Conservation (phyloP, 1,284 basidiomycete species). For the Puccinia coronata region DNA sequence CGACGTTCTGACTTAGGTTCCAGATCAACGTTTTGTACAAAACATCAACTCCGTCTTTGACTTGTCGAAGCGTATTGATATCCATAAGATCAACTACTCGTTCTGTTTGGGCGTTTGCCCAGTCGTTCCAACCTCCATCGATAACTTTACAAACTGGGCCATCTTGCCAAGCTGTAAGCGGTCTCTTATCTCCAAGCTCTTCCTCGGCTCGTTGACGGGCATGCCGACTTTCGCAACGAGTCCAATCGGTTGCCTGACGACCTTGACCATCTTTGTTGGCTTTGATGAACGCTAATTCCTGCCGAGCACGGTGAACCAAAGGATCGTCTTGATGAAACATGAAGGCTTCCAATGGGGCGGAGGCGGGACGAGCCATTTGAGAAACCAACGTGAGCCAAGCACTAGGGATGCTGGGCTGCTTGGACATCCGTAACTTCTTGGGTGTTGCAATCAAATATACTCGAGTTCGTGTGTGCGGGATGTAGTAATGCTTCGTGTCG, state of each 20-base stretch:
- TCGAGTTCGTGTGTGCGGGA: slow-evolving; percentile 87
- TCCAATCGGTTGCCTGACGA: slow-evolving; percentile 71
- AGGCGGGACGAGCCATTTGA: slow-evolving; percentile 76
- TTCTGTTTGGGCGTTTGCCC: slow-evolving; percentile 85
- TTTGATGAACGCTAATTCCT: slow-evolving; percentile 71
- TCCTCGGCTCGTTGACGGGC: slow-evolving; percentile 83
- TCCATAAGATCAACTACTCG: slow-evolving; percentile 93
- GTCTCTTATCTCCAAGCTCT: slow-evolving; percentile 75
- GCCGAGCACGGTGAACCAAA: slow-evolving; percentile 81
- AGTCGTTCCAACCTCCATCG: slow-evolving; percentile 91
- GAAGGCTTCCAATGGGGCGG: slow-evolving; percentile 85
- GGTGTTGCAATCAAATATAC: slow-evolving; percentile 63
- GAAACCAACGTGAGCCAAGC: slow-evolving; percentile 72
- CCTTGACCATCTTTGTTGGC: slow-evolving; percentile 62
- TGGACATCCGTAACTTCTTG: slow-evolving; percentile 59
- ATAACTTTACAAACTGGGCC: slow-evolving; percentile 83
- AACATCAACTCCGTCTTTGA: slow-evolving; percentile 76
- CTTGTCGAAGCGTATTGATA: slow-evolving; percentile 79
- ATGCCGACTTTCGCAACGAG: slow-evolving; percentile 86
- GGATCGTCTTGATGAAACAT: slow-evolving; percentile 86
- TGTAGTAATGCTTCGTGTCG: slow-evolving; percentile 91
- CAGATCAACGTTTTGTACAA: slow-evolving; percentile 90
- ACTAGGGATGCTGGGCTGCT: slow-evolving; percentile 66
- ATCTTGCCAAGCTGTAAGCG: slow-evolving; percentile 90
- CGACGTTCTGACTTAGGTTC: slow-evolving; percentile 96